phyloP scores from a whole-genome alignment of 129 eudicot species.

The Tagetes erecta region DNA sequence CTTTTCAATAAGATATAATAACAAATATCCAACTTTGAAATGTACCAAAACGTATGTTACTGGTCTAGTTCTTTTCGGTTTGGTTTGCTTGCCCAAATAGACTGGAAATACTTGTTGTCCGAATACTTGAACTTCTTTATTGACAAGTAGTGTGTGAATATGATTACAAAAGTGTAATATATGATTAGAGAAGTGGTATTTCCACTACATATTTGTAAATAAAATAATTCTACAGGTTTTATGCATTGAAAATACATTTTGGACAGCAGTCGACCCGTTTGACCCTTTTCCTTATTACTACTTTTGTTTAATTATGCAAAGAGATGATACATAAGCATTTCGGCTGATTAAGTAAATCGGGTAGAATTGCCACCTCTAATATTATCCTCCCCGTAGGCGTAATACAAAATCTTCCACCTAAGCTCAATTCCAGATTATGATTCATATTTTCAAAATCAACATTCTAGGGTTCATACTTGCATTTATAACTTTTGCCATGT shows the following conservation, averaged over 20 bases:
- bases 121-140: neutral
- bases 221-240: neutral
- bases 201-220: neutral
- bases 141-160: neutral
- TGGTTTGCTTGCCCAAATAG: neutral
- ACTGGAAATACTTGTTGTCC: neutral
- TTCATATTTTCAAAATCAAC: constrained; percentile 6
- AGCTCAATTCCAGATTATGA: neutral
- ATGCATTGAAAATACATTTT: neutral
- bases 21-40: neutral
- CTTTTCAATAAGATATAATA: neutral
- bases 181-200: neutral
- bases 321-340: neutral
- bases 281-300: neutral
- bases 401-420: neutral
- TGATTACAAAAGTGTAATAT: neutral
- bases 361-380: neutral
- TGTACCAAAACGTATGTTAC: neutral
- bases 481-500: neutral
- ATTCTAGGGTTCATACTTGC: neutral
- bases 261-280: neutral
- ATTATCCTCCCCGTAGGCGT: neutral
- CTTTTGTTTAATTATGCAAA: neutral
- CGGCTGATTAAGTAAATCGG: neutral
- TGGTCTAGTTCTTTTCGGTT: neutral